Evolutionary conservation across 2,329 filamentous ascomycete species (phyloP), one percentile per base, ranked within the genome.

Genomic region (Alternaria atra): DNA sequence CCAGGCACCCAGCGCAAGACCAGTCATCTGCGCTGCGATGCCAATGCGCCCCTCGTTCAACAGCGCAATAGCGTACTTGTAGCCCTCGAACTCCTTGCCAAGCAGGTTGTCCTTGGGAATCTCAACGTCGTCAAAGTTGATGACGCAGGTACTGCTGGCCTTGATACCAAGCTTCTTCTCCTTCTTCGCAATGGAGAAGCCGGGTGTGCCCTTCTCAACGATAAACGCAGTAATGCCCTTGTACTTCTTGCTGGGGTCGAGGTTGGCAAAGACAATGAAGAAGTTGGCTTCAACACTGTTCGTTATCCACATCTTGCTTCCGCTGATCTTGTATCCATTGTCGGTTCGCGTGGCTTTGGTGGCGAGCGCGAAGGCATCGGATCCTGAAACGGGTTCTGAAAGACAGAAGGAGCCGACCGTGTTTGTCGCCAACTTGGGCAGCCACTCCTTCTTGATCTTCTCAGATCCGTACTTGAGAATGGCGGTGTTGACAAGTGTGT

Each of bases 251-350:
- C 88, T 90, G 0, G 91, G 94, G 77, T 97, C 90, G 39, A 99
- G 84, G 82, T 97, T 99, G 75, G 95, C 95, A 77, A 99, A 99
- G 60, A 99, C 95, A 75, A 99, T 94, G 83, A 97, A 99, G 84
- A 98, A 90, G 61, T 89, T 89, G 20, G 95, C 91, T 82, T 99
- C 95, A 83, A 94, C 90, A 52, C 91, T 91, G 85, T 99, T 99
- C 66, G 95, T 99, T 81, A 99, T 99, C 95, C 95, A 99, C 95
- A 99, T 99, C 87, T 99, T 99, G 80, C 88, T 89, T 51, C 95
- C 95, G 63, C 88, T 91, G 80, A 99, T 91, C 81, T 86, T 90
- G 84, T 94, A 99, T 34, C 94, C 93, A 66, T 89, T 86, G 23
- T 88, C 85, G 0, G 92, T 95, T 84, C 94, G 92, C 59, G 88